These are phyloP conservation scores for Lycium ferocissimum DNA, from an alignment of 257 asterid genomes.

Conservation along the genomic window DNA sequence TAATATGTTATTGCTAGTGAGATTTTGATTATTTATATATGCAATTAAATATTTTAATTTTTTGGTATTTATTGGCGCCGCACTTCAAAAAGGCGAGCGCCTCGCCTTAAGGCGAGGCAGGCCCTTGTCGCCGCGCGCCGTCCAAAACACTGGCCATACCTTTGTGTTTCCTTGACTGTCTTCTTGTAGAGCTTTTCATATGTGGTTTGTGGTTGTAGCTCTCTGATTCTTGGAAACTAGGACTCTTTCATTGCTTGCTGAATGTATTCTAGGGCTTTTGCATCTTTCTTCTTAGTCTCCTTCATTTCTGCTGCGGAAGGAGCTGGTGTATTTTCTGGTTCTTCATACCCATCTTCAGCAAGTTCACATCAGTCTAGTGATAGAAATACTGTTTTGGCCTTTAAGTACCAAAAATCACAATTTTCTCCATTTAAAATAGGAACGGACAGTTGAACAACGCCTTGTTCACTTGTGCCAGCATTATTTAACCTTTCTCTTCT, in stretches of 20 bases:
- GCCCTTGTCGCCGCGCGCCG: too few relatives aligned
- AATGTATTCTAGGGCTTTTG: background rate
- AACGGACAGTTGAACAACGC: background rate
- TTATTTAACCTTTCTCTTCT: background rate
- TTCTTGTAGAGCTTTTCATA: background rate
- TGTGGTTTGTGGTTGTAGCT: background rate
- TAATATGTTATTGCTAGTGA: too few relatives aligned
- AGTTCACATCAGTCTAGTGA: too few relatives aligned
- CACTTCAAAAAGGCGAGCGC: too few relatives aligned
- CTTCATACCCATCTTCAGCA: too few relatives aligned
- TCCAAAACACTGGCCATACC: too few relatives aligned
- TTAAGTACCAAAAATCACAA: background rate
- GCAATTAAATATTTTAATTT: too few relatives aligned
- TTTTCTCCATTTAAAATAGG: background rate
- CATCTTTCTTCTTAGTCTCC: background rate
- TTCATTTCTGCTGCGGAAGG: background rate
- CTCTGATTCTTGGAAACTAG: slow-evolving; percentile 1
- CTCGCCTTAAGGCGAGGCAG: too few relatives aligned
- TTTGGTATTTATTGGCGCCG: too few relatives aligned
- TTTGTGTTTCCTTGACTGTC: background rate
- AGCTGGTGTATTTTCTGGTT: background rate
- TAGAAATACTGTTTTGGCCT: background rate
- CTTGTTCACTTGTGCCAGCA: background rate
- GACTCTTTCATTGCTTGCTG: background rate
- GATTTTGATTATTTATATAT: too few relatives aligned